phyloP scores from a whole-genome alignment of 495 filamentous ascomycete genomes.

The Xylaria intraflava region DNA sequence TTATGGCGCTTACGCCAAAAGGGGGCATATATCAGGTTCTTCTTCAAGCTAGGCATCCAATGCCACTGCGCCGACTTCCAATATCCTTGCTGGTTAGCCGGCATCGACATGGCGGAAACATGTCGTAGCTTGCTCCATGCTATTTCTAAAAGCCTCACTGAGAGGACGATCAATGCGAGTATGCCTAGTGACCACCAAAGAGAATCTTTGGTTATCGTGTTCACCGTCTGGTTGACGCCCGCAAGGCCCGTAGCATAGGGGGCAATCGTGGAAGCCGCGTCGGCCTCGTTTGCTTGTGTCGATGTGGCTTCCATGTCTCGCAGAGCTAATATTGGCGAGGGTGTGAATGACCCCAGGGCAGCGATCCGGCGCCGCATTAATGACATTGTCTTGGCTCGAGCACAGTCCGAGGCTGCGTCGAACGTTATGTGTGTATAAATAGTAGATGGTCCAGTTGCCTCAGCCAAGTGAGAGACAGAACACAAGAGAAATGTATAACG shows the following conservation, averaged over 20 bases:
- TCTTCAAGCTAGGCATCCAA: slow-evolving; percentile 60
- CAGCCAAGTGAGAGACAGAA: slow-evolving; percentile 8
- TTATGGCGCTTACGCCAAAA: slow-evolving; percentile 78
- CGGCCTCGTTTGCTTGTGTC: slow-evolving; percentile 12
- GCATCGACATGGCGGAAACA: slow-evolving; percentile 40
- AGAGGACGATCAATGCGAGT: slow-evolving; percentile 39
- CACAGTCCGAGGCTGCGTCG: slow-evolving; percentile 2
- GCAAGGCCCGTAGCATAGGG: slow-evolving; percentile 43
- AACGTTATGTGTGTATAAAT: slow-evolving; percentile 4
- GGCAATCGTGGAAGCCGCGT: slow-evolving; percentile 32
- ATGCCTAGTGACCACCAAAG: slow-evolving; percentile 47
- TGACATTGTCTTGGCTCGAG: slow-evolving; percentile 18
- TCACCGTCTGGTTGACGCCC: slow-evolving; percentile 45
- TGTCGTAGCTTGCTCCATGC: slow-evolving; percentile 41
- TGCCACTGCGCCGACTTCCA: slow-evolving; percentile 42
- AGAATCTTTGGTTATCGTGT: slow-evolving; percentile 41
- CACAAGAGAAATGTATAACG: slow-evolving; percentile 19
- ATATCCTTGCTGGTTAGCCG: slow-evolving; percentile 39
- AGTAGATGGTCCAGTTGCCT: slow-evolving; percentile 5
- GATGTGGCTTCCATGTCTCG: slow-evolving; percentile 14
- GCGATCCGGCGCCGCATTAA: slow-evolving; percentile 26
- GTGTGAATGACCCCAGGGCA: slow-evolving; percentile 19
- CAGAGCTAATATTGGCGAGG: slow-evolving; percentile 20
- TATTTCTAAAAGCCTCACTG: slow-evolving; percentile 39
- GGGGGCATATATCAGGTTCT: slow-evolving; percentile 76